Conservation (phyloP, 2,329 filamentous ascomycete genomes). For the Pseudopithomyces chartarum region DNA sequence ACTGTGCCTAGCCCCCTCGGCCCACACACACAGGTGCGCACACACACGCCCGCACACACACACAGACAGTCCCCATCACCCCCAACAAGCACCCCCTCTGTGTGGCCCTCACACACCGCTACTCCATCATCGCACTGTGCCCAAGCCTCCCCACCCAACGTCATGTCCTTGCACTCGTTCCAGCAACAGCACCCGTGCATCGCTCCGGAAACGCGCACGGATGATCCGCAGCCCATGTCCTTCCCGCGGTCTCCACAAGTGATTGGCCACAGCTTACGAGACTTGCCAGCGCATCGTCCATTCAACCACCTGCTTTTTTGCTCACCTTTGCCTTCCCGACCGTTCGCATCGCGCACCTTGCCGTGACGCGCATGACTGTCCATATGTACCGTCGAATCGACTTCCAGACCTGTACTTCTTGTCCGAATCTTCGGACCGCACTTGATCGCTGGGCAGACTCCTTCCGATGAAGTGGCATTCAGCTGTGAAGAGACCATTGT, state of each 20-base stretch:
- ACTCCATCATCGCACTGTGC: neutral
- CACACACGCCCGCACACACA: too few relatives aligned
- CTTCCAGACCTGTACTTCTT: neutral
- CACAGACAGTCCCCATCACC: neutral
- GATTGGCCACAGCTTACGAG: slow-evolving; percentile 18
- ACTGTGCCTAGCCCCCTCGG: too few relatives aligned
- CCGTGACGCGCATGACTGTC: slow-evolving; percentile 7
- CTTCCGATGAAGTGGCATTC: slow-evolving; percentile 25
- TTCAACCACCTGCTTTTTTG: slow-evolving; percentile 11
- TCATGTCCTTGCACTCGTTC: slow-evolving; percentile 2
- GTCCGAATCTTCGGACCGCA: neutral
- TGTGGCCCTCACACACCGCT: slow-evolving; percentile 8
- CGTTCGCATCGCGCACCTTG: slow-evolving; percentile 14
- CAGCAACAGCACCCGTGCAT: slow-evolving; percentile 2
- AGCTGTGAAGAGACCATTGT: slow-evolving; percentile 1
- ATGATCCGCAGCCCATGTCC: slow-evolving; percentile 16
- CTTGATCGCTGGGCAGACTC: neutral
- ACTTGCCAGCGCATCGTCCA: slow-evolving; percentile 38
- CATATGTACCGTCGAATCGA: slow-evolving; percentile 19
- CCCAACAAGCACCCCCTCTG: neutral
- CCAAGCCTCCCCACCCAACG: slow-evolving; percentile 4
- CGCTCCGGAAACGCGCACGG: slow-evolving; percentile 14
- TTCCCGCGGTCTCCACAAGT: slow-evolving; percentile 5
- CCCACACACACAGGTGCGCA: too few relatives aligned
- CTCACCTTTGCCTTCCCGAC: neutral